Evolutionary conservation across 371 early-diverging fungal genomes (phyloP), one percentile per base, ranked within the genome.

Genomic region (Saksenaea oblongispora): DNA sequence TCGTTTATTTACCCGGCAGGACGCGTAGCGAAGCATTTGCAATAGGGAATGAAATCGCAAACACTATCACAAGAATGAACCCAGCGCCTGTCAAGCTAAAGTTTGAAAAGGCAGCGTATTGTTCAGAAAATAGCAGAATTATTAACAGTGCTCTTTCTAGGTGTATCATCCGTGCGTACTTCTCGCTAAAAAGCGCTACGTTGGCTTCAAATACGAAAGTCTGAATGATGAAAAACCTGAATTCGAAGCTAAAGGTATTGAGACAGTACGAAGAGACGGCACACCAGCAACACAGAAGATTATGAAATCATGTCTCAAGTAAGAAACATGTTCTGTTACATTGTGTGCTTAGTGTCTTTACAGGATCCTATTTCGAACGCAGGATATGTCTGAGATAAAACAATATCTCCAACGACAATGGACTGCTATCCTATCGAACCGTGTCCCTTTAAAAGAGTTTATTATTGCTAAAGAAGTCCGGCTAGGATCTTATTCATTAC

Each of bases 161-260:
- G 90, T 96, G 0, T 97, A 96, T 70, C 90, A 89, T 34, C 95
- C 95, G 0, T 90, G 92, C 59, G 80, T 97, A 2, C 64, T 97
- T 54, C 73, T 94, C 22, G 85, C 95, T 22, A 97, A 97, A 71
- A 97, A 97, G 68, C 82, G 95, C 9, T 97, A 97, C 64, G 92
- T 91, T 10, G 97, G 97, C 0, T 90, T 87, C 75, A 93, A 88
- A 70, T 94, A 82, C 64, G 93, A 93, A 69, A 67, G 70, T 2
- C 70, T 69, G 0, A 70, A 72, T 2, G 85, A 92, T 41, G 66
- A 59, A 1, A 84, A 84, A 60, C 93, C 94, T 0, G 79, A 72
- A 1, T 91, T 95, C 81, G 97, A 97, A 66, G 95, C 91, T n/a
- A 97, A 97, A 71, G 97, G 97, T 0, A 95, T 95, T 41, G 97